Evolutionary conservation across 2,329 filamentous ascomycete genomes (phyloP), one percentile per base, ranked within the genome.

Genomic region (Colletotrichum salicis): DNA sequence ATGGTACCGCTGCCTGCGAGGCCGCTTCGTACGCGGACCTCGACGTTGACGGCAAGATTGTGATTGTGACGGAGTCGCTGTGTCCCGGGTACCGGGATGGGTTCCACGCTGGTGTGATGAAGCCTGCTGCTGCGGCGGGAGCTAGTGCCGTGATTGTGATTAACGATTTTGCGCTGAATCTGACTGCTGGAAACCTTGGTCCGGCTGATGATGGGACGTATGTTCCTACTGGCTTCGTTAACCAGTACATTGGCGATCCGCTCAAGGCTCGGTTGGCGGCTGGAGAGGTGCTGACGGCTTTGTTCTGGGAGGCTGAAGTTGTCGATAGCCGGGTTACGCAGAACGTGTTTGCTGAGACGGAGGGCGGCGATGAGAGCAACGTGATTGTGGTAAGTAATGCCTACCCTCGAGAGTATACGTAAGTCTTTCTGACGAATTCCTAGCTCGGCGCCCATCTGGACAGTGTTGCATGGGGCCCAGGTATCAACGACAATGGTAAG

Each of bases 301-400:
- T 80, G n/a, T 80, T 83, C 4, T 77, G 83, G 74, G 76, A 79
- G n/a, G 74, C 78, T 37, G 74, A 79, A 57, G 67, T 80, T 7
- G 78, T 82, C 29, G 83, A 86, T 58, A 76, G 78, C 19, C 79
- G 83, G 6, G 78, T 80, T 24, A 84, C 82, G 0, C 83, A 83
- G 75, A 86, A 86, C 63, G 79, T 86, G 11, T 82, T 86, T 73
- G 81, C 82, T 1, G 84, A 86, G 75, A 86, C 84, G 3, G 82
- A 81, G 56, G 79, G 78, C 2, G 85, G 84, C 0, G 84, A 86
- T 65, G 79, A 78, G 1, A 77, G 80, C 65, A 86, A 84, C 35
- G 79, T 84, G 0, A 77, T 85, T 27, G 27, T 27, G 27, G 27
- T 27, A 27, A 27, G 27, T 27, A 27, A 27, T 27, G 27, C 27